A percentile compares a stretch with the other conserved stretches of the same genome.
Conservation (phyloP, 2,329 filamentous ascomycete genomes). For the Alternaria gansuensis region DNA sequence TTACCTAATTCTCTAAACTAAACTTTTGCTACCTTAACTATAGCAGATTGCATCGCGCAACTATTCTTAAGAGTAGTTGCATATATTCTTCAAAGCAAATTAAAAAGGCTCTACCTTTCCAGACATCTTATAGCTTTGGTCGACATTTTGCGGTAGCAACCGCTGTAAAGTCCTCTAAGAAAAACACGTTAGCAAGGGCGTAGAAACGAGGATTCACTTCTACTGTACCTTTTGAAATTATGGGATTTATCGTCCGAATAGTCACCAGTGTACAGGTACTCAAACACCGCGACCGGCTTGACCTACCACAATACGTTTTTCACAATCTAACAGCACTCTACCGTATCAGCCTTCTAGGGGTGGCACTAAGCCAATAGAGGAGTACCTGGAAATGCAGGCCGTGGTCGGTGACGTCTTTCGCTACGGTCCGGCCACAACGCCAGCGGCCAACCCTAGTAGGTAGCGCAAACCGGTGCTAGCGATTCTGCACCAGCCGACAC, state of each 20-base stretch:
- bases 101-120: conserved; percentile 16
- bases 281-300: conserved; percentile 12
- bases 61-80: conserved; percentile 13
- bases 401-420: background rate
- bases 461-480: conserved; percentile 11
- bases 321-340: too few species aligned
- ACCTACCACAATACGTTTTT: too few species aligned
- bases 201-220: conserved; percentile 18
- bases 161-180: conserved; percentile 20
- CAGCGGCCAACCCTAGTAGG: background rate
- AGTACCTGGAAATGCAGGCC: too few species aligned
- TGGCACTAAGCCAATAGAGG: too few species aligned
- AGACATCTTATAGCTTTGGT: conserved; percentile 16
- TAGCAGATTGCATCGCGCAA: conserved; percentile 13
- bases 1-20: conserved; percentile 13
- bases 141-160: conserved; percentile 16
- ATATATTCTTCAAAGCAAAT: conserved; percentile 25
- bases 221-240: conserved; percentile 13
- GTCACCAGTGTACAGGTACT: conserved; percentile 26
- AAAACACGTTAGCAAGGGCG: conserved; percentile 24
- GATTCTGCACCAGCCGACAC: background rate
- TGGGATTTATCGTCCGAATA: conserved; percentile 21
- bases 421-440: conserved; percentile 9
- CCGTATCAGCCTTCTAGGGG: too few species aligned
- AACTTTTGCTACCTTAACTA: conserved; percentile 17